Percentiles rank a stretch among this genome's conserved stretches.
phyloP scores from a whole-genome alignment of 2,329 filamentous ascomycete genomes.

The Hymenoscyphus infarciens region DNA sequence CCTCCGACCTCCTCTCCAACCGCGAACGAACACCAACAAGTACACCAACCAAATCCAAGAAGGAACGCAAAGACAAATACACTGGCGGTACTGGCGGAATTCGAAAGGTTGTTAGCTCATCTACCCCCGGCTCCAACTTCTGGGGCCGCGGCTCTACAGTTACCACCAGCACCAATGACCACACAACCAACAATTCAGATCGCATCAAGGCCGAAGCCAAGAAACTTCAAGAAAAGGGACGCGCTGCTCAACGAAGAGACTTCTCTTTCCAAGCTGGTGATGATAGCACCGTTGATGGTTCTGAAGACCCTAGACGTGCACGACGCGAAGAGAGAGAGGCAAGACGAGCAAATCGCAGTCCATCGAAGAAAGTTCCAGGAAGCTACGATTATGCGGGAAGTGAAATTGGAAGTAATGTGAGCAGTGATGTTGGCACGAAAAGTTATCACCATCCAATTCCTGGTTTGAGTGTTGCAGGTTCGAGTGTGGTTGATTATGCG shows the following conservation, averaged over 20 bases:
- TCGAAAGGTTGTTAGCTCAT: slow-evolving; percentile 31
- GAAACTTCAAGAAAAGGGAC: slow-evolving; percentile 51
- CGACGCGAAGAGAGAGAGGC: slow-evolving; percentile 18
- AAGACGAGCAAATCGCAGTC: slow-evolving; percentile 24
- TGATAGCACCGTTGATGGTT: slow-evolving; percentile 26
- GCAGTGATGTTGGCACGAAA: slow-evolving; percentile 35
- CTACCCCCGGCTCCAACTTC: slow-evolving; percentile 12
- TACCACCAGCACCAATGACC: slow-evolving; percentile 7
- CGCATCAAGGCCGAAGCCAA: slow-evolving; percentile 54
- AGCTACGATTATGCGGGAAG: slow-evolving; percentile 15
- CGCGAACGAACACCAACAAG: slow-evolving; percentile 54
- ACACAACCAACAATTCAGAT: slow-evolving; percentile 31
- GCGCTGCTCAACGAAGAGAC: slow-evolving; percentile 37
- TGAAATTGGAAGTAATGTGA: slow-evolving; percentile 9
- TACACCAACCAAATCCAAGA: slow-evolving; percentile 42
- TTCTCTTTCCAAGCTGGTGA: slow-evolving; percentile 35
- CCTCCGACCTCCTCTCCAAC: slow-evolving; percentile 53
- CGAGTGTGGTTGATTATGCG: slow-evolving; percentile 26
- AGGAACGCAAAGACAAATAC: slow-evolving; percentile 28
- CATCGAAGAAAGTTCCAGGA: slow-evolving; percentile 30
- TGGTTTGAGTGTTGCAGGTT: slow-evolving; percentile 27
- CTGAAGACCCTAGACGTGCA: slow-evolving; percentile 13
- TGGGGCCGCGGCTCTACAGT: slow-evolving; percentile 17
- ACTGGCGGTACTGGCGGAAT: slow-evolving; percentile 28
- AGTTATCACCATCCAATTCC: slow-evolving; percentile 36